Percentiles rank a stretch among this genome's conserved stretches.
phyloP scores from a whole-genome alignment of 805 yeast species.

The Priceomyces fermenticarens region DNA sequence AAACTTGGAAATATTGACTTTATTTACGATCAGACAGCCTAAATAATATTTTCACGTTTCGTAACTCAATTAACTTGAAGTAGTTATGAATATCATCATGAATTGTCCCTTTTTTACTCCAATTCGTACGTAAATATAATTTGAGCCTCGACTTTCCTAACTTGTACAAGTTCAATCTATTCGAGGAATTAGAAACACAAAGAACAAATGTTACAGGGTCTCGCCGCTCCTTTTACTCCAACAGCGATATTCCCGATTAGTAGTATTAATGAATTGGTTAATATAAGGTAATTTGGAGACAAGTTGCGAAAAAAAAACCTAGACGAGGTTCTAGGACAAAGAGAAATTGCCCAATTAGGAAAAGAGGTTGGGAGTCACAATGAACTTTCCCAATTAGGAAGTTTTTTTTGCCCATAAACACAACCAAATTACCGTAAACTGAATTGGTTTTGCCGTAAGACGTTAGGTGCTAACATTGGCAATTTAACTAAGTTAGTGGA shows the following conservation, averaged over 20 bases:
- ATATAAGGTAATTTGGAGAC: conserved; percentile 2
- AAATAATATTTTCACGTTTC: not conserved
- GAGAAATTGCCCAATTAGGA: conserved; percentile 6
- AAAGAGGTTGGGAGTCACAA: conserved; percentile 1
- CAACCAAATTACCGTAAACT: conserved; percentile 3
- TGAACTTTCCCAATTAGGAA: conserved; percentile 5
- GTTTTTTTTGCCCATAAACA: not conserved
- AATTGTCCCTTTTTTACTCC: too few species aligned
- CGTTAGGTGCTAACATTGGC: conserved; percentile 1
- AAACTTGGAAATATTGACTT: too few species aligned
- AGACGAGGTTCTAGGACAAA: not conserved
- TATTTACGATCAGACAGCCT: too few species aligned
- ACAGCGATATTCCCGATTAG: not conserved
- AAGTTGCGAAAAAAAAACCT: not conserved
- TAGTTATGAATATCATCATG: not conserved
- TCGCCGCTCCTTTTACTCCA: not conserved
- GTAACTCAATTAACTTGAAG: not conserved
- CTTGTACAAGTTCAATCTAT: too few species aligned
- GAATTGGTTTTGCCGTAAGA: not conserved
- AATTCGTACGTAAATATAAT: too few species aligned
- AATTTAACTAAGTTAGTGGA: conserved; percentile 2
- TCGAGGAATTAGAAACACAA: not conserved
- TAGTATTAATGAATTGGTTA: not conserved
- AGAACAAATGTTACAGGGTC: not conserved
- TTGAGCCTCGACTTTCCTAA: too few species aligned